phyloP scores from a whole-genome alignment of 2,329 filamentous ascomycete species.

The Colletotrichum noveboracense region DNA sequence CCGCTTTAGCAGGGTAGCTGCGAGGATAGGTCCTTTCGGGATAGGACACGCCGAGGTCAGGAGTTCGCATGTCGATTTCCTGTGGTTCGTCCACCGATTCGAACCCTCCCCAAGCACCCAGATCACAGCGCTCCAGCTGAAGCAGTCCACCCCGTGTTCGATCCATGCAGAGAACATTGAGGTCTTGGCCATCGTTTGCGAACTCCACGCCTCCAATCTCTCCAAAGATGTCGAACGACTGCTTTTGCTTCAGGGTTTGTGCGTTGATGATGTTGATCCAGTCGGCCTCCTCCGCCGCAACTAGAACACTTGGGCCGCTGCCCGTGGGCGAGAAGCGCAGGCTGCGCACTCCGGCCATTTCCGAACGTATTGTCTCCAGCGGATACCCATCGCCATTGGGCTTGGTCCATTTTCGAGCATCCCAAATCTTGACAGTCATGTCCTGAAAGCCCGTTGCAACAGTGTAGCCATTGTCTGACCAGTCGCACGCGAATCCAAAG shows the following conservation, averaged over 20 bases:
- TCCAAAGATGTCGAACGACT: conserved; percentile 77
- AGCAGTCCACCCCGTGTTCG: conserved; percentile 69
- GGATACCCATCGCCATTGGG: conserved; percentile 53
- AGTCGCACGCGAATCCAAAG: conserved; percentile 78
- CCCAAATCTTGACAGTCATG: conserved; percentile 75
- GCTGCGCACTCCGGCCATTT: conserved; percentile 72
- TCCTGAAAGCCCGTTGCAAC: conserved; percentile 82
- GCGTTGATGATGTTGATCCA: conserved; percentile 75
- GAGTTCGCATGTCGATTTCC: background rate
- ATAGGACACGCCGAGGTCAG: background rate
- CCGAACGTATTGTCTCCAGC: conserved; percentile 61
- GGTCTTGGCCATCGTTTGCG: conserved; percentile 68
- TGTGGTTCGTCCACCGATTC: background rate
- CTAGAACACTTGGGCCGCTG: conserved; percentile 68
- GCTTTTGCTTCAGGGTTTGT: conserved; percentile 66
- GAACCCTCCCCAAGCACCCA: conserved; percentile 25
- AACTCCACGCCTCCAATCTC: conserved; percentile 74
- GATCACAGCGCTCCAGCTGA: conserved; percentile 59
- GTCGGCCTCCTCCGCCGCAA: conserved; percentile 79
- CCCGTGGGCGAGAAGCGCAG: conserved; percentile 76
- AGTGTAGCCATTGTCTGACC: conserved; percentile 78
- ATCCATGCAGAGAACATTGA: conserved; percentile 75
- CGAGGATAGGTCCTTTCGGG: background rate
- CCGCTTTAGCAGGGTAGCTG: background rate
- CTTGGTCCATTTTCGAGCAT: conserved; percentile 71